Base-by-base conservation (phyloP, 192 early-diverging fungal genomes). In the Pilaira anomala region DNA sequence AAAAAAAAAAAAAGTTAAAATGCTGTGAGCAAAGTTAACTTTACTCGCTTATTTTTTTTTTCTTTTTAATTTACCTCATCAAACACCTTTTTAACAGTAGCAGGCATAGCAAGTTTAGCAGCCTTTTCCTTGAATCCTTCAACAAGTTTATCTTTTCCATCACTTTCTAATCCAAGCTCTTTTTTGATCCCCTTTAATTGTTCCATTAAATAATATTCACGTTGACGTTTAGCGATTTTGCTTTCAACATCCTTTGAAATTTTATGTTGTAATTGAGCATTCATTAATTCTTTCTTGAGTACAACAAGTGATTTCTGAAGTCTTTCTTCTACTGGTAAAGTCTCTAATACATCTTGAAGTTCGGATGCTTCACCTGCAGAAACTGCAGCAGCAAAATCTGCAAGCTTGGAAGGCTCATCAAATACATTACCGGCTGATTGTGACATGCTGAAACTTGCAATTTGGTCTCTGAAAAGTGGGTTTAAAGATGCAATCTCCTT, bases 121-220 rank as follows among this genome's bases (percentile, higher is more conserved):
- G 88, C 92, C 65, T 92, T 88, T 51, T 87, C 92, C 71, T 89
- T 94, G 70, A 99, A 99, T 69, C 90, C 89, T 56, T 92, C 93
- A 7, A 97, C 88, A 41, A 99, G 74, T 72, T 97, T 99, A 68
- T 99, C 97, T 76, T 99, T 99, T 48, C 97, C 97, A 69, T 99
- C 97, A 52, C 83, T 87, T 69, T 99, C 97, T 33, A 99, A 85
- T 11, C 97, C 97, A 16, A 99, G 82, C 76, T 99, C 95, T 81
- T 96, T 96, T 76, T 99, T 99, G 75, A 99, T 99, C 1, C 95
- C 95, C 77, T 97, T 98, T 63, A 99, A 83, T 76, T 99, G 97
- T 79, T 99, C 97, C 94, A 97, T 97, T 74, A 99, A 74, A 62
- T 95, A 99, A 79, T 95, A 99, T 76, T 99, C 97, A 66, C 97